phyloP scores from a whole-genome alignment of 2,329 filamentous ascomycete species.

The Metarhizium album region DNA sequence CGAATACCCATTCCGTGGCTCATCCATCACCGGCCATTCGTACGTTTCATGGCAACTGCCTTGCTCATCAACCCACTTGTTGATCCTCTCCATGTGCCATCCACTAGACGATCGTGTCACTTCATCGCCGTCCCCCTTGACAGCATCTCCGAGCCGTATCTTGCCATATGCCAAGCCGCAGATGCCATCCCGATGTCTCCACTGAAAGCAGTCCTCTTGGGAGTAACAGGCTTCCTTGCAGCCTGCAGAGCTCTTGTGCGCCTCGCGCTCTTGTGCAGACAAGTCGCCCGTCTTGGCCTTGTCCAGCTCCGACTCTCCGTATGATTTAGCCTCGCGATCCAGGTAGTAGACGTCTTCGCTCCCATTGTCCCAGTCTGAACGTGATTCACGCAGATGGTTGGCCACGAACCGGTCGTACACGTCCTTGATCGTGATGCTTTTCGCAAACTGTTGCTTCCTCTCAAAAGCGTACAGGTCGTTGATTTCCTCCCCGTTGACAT shows the following conservation, averaged over 20 bases:
- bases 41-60: slow-evolving; percentile 19
- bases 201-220: slow-evolving; percentile 28
- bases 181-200: slow-evolving; percentile 24
- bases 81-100: slow-evolving; percentile 30
- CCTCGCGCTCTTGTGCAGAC: slow-evolving; percentile 26
- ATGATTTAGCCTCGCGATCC: slow-evolving; percentile 18
- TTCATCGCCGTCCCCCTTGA: slow-evolving; percentile 15
- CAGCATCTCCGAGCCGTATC: slow-evolving; percentile 28
- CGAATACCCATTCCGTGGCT: too few relatives aligned
- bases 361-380: slow-evolving; percentile 43
- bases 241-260: slow-evolving; percentile 28
- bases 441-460: slow-evolving; percentile 28
- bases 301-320: slow-evolving; percentile 19
- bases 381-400: slow-evolving; percentile 25
- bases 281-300: slow-evolving; percentile 22
- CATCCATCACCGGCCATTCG: background rate
- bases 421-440: slow-evolving; percentile 30
- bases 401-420: slow-evolving; percentile 35
- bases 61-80: slow-evolving; percentile 25
- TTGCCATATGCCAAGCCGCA: slow-evolving; percentile 24
- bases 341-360: slow-evolving; percentile 32
- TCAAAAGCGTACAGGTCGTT: slow-evolving; percentile 40
- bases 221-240: slow-evolving; percentile 34
- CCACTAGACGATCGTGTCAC: slow-evolving; percentile 24
- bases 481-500: slow-evolving; percentile 39